A percentile compares a stretch with the other conserved stretches of the same genome.
These are phyloP conservation scores for Helianthus tuberosus DNA, from an alignment of 129 eudicot species.

Conservation along the genomic window DNA sequence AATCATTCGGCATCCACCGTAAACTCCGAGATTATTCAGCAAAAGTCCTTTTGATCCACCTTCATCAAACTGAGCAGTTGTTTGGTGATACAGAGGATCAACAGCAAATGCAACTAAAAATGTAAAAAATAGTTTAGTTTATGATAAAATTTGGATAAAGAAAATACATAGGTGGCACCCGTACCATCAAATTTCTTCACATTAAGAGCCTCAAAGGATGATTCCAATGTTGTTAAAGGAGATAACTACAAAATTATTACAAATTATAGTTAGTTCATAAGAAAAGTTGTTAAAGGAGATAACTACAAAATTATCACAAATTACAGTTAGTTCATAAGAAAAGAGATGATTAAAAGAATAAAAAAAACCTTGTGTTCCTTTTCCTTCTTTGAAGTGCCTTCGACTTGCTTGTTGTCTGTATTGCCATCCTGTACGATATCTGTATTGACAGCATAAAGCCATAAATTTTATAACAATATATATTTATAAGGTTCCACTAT, in stretches of 20 bases:
- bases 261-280: constrained; percentile 8
- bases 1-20: constrained; percentile 69
- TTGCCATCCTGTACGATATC: constrained; percentile 47
- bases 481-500: background rate
- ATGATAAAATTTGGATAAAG: background rate
- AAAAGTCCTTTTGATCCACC: constrained; percentile 78
- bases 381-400: constrained; percentile 40
- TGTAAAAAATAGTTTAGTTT: background rate
- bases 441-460: constrained; percentile 26
- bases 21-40: constrained; percentile 68
- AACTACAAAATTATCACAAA: constrained; percentile 36
- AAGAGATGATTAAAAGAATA: background rate
- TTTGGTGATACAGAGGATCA: constrained; percentile 79
- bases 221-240: constrained; percentile 67
- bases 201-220: constrained; percentile 69
- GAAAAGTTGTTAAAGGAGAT: constrained; percentile 70
- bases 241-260: constrained; percentile 45
- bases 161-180: background rate
- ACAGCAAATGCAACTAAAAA: constrained; percentile 82
- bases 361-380: constrained; percentile 51
- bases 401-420: constrained; percentile 34
- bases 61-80: constrained; percentile 80
- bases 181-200: constrained; percentile 90
- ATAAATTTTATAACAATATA: background rate
- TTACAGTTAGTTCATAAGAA: constrained; percentile 8